Evolutionary conservation across 208 protist species (phyloP).

Genomic region (Trypanosoma cruzi): DNA sequence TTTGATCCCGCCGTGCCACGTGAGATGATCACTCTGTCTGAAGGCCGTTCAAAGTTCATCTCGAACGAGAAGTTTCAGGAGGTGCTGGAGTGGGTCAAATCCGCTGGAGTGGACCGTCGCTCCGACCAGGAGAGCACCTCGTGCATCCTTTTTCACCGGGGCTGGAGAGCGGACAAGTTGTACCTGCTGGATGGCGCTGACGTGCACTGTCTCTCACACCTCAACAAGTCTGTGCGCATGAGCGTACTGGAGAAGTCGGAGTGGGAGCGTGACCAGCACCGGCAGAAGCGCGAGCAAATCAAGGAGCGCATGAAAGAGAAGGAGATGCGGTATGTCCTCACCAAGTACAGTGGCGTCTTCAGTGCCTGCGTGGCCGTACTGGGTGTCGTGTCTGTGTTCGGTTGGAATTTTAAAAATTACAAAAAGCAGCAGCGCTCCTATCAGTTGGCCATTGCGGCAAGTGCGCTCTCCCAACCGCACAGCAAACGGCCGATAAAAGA

Average conservation of each 20-base stretch:
- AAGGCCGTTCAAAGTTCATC: constrained; percentile 59
- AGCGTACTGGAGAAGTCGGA: constrained; percentile 89
- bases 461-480: constrained; percentile 48
- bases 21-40: constrained; percentile 59
- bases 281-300: constrained; percentile 79
- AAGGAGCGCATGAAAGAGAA: constrained; percentile 89
- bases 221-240: constrained; percentile 79
- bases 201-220: constrained; percentile 66
- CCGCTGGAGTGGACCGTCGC: constrained; percentile 55
- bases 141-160: constrained; percentile 77
- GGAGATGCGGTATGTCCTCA: constrained; percentile 76
- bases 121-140: constrained; percentile 79
- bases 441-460: constrained; percentile 68
- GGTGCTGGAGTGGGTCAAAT: constrained; percentile 79
- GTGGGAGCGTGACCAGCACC: constrained; percentile 88
- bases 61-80: constrained; percentile 53
- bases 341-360: constrained; percentile 88
- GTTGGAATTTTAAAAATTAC: constrained; percentile 92
- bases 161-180: constrained; percentile 82
- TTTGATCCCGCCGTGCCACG: constrained; percentile 76
- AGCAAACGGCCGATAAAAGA: constrained; percentile 1
- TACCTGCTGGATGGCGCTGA: constrained; percentile 81
- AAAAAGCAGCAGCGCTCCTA: constrained; percentile 80
- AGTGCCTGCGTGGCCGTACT: constrained; percentile 81
- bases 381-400: constrained; percentile 85